Evolutionary conservation across 495 filamentous ascomycete species (phyloP), one percentile per base, ranked within the genome.

Genomic region (Xylaria cubensis): DNA sequence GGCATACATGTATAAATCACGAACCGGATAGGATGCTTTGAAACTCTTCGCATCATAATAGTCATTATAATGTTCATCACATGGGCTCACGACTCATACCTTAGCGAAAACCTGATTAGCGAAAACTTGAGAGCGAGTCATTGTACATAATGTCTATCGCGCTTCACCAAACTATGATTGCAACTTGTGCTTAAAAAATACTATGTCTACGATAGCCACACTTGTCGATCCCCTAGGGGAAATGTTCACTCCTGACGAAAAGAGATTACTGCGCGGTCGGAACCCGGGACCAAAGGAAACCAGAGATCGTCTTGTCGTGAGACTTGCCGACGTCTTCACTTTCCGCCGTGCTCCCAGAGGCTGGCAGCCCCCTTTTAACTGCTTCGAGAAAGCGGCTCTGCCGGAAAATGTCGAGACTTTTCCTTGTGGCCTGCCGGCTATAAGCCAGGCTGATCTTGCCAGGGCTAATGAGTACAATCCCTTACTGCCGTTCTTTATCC

Each of bases 261-360:
- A 70, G 58, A 24, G 19, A 34, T 34, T 63, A 44, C 58, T 70
- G 12, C 68, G 68, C 13, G 2, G 24, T 32, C 41, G 42, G 19
- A 29, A 53, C 26, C 41, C 13, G 10, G 32, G 10, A 13, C 15
- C 42, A 6, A 62, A 41, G 29, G 8, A 36, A 24, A 29, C 41
- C 3, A 70, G 46, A 13, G 36, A 51, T 36, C 6, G 24, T 36
- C 58, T 70, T 21, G 24, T 70, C 12, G 58, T 63, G 44, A 70
- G 56, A n/a, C 68, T 70, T 34, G 68, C 68, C 39, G 68, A 70
- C 53, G 42, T 39, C 68, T 70, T 70, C 10, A 70, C 68, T 21
- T 70, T 70, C 58, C 56, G 56, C 56, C 56, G 68, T 32, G 58
- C 42, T n/a, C 68, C 68, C 12, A 70, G 58, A 53, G 58, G 10